Percentiles rank a stretch among this genome's conserved stretches.
Evolutionary conservation across 164 flowering plant genomes (phyloP).

Genomic region (Vitis labrusca): DNA sequence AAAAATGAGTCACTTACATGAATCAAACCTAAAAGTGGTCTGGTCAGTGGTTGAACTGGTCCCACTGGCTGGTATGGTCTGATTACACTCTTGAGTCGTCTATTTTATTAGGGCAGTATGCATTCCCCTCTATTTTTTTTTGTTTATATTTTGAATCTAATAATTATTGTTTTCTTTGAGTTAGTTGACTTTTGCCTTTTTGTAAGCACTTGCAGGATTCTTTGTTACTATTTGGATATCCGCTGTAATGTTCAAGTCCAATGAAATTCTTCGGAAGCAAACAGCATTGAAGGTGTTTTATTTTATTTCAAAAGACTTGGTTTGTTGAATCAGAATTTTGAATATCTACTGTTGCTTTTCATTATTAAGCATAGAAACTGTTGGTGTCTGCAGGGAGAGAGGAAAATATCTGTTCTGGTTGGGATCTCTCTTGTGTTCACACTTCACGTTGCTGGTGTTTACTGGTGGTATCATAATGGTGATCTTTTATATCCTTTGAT

Average conservation of each 20-base stretch:
- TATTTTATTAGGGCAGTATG: too few species aligned
- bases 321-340: too few species aligned
- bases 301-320: background rate
- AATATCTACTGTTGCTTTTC: too few species aligned
- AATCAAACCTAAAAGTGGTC: too few species aligned
- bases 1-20: too few species aligned
- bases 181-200: background rate
- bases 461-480: slow-evolving; percentile 93
- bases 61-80: too few species aligned
- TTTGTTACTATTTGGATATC: slow-evolving; percentile 94
- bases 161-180: background rate
- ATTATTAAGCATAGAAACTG: background rate
- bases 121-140: too few species aligned
- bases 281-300: slow-evolving; percentile 87
- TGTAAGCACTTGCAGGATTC: slow-evolving; percentile 61
- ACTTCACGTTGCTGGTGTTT: slow-evolving; percentile 73
- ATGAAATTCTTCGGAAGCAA: slow-evolving; percentile 89
- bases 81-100: too few species aligned
- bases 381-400: slow-evolving; percentile 80
- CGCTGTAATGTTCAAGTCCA: slow-evolving; percentile 96
- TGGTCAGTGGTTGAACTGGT: too few species aligned
- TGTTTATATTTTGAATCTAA: background rate
- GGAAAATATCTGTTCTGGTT: slow-evolving; percentile 63
- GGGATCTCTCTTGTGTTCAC: slow-evolving; percentile 57
- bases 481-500: slow-evolving; percentile 81